Conservation (phyloP, 2,329 filamentous ascomycete genomes). For the Talaromyces sp. region DNA sequence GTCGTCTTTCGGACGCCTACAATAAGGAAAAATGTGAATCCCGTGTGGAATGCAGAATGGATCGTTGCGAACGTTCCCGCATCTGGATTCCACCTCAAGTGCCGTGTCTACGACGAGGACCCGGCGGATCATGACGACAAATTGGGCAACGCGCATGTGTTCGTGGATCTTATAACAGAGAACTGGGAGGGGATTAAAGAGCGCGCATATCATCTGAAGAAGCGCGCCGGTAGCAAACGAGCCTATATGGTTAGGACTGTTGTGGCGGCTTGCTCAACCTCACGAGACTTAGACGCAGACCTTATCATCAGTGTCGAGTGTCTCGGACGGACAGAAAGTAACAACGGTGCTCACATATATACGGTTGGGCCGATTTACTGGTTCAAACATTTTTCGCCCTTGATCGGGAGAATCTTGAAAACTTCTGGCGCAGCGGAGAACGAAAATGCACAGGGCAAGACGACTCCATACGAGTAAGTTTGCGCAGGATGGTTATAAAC, state of each 20-base stretch:
- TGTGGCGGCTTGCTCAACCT: constrained; percentile 61
- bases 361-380: constrained; percentile 74
- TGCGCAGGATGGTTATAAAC: neutral
- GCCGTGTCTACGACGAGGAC: constrained; percentile 86
- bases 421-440: constrained; percentile 63
- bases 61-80: constrained; percentile 80
- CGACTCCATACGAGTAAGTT: constrained; percentile 72
- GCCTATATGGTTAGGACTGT: constrained; percentile 74
- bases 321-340: constrained; percentile 67
- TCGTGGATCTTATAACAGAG: constrained; percentile 58
- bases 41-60: constrained; percentile 82
- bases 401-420: constrained; percentile 78
- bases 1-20: constrained; percentile 74
- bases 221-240: constrained; percentile 76
- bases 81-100: constrained; percentile 78
- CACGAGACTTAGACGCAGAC: constrained; percentile 63
- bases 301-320: constrained; percentile 72
- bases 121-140: constrained; percentile 80
- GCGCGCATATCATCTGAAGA: constrained; percentile 69
- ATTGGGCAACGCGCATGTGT: constrained; percentile 78
- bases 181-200: constrained; percentile 67
- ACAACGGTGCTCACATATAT: constrained; percentile 67
- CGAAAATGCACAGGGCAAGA: constrained; percentile 52
- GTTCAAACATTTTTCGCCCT: constrained; percentile 81
- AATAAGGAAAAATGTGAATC: constrained; percentile 66